Percentiles rank a stretch among this genome's conserved stretches.
Conservation (phyloP, 495 filamentous ascomycete species). For the Aspergillus ostianus region DNA sequence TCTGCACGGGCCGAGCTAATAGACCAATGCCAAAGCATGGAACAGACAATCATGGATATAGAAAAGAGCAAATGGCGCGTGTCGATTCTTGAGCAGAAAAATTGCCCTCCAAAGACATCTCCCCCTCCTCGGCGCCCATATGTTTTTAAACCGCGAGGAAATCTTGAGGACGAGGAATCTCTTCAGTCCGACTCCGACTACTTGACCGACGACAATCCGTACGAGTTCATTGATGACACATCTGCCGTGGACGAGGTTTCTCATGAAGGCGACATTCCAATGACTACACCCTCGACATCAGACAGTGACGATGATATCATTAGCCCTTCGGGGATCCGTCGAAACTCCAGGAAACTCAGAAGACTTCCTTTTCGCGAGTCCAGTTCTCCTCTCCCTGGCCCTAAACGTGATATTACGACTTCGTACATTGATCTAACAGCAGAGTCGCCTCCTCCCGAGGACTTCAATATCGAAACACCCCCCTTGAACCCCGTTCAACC, state of each 20-base stretch:
- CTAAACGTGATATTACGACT: conserved; percentile 1
- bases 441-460: conserved; percentile 23
- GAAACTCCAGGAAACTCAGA: conserved; percentile 9
- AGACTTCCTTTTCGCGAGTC: conserved; percentile 10
- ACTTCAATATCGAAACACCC: conserved; percentile 26
- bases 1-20: conserved; percentile 41
- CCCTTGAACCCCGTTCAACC: conserved; percentile 27
- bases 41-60: conserved; percentile 58
- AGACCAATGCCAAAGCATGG: conserved; percentile 54
- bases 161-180: conserved; percentile 43
- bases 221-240: conserved; percentile 42
- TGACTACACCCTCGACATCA: conserved; percentile 21
- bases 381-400: conserved; percentile 16
- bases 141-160: conserved; percentile 16
- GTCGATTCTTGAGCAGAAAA: conserved; percentile 45
- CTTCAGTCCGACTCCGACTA: conserved; percentile 31
- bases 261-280: conserved; percentile 8
- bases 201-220: conserved; percentile 41
- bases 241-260: conserved; percentile 12
- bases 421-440: conserved; percentile 33
- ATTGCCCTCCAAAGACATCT: conserved; percentile 48
- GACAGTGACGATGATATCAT: conserved; percentile 31
- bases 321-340: conserved; percentile 19
- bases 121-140: conserved; percentile 24
- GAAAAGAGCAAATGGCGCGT: conserved; percentile 56